Percentiles rank a stretch among this genome's conserved stretches.
phyloP scores from a whole-genome alignment of 1,284 basidiomycete genomes.

The Ceratobasidium sp. region DNA sequence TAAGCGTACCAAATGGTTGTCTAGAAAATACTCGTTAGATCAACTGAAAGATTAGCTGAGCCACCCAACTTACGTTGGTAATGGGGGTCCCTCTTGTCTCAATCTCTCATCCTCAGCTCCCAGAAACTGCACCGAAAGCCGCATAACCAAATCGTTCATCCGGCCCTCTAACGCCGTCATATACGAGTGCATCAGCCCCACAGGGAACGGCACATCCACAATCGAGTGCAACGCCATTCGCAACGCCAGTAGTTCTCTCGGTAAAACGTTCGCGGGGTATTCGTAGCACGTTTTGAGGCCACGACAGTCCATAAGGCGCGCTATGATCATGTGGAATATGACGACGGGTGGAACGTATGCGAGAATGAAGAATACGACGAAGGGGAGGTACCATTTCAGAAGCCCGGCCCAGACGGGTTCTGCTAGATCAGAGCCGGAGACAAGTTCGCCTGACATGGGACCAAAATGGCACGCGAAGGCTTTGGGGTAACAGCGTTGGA shows the following conservation, averaged over 20 bases:
- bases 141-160: conserved; percentile 5
- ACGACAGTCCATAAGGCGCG: not conserved
- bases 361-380: not conserved
- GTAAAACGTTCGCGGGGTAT: not conserved
- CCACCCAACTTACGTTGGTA: not conserved
- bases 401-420: conserved; percentile 32
- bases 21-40: not conserved
- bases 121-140: not conserved
- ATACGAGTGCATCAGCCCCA: conserved; percentile 13
- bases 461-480: conserved; percentile 26
- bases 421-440: conserved; percentile 6
- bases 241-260: not conserved
- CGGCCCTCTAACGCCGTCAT: conserved; percentile 17
- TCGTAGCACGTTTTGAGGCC: not conserved
- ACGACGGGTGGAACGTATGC: not conserved
- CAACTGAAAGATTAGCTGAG: not conserved
- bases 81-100: not conserved
- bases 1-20: not conserved
- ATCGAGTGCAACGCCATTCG: conserved; percentile 2
- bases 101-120: not conserved
- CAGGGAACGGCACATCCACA: conserved; percentile 13
- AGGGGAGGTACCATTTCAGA: conserved; percentile 24
- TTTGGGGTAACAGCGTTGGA: conserved; percentile 19
- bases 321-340: not conserved
- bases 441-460: not conserved